These are phyloP conservation scores for Mycogone perniciosa DNA, from an alignment of 2,329 filamentous ascomycete genomes.

Conservation along the genomic window DNA sequence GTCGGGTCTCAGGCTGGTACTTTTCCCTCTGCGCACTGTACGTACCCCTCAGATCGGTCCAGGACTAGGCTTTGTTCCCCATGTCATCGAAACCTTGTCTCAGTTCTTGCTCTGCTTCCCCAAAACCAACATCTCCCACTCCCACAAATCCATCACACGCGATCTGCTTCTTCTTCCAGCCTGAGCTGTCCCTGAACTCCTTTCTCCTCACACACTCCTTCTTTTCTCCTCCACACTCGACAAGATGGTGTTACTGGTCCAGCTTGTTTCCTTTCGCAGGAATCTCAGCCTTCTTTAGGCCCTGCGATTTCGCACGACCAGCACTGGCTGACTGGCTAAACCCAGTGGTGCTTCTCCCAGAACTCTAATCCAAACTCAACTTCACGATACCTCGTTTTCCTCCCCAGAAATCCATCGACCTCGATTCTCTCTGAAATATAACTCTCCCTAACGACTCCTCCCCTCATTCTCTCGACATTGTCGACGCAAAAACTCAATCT, in stretches of 20 bases:
- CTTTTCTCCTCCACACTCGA: slow-evolving; percentile 3
- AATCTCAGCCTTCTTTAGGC: slow-evolving; percentile 16
- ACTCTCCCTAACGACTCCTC: too few species aligned
- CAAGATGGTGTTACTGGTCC: slow-evolving; percentile 20
- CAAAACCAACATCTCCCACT: slow-evolving; percentile 4
- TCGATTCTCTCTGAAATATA: too few species aligned
- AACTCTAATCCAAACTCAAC: neutral
- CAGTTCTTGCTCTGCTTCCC: neutral
- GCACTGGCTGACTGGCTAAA: slow-evolving; percentile 5
- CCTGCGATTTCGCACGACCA: slow-evolving; percentile 9
- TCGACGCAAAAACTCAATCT: too few species aligned
- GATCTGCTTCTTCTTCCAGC: slow-evolving; percentile 12
- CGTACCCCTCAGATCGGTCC: too few species aligned
- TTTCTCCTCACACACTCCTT: neutral
- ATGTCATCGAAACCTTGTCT: neutral
- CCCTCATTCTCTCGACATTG: too few species aligned
- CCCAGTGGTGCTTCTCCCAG: neutral
- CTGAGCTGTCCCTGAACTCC: slow-evolving; percentile 4
- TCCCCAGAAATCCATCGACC: too few species aligned
- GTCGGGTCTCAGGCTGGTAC: too few species aligned
- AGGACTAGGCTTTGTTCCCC: too few species aligned
- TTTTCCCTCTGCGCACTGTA: too few species aligned
- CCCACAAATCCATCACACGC: slow-evolving; percentile 13
- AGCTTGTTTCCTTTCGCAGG: slow-evolving; percentile 16
- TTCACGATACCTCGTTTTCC: neutral